Evolutionary conservation across 306 rosid genomes (phyloP), one percentile per base, ranked within the genome.

Genomic region (Amphicarpaea edgeworthii): DNA sequence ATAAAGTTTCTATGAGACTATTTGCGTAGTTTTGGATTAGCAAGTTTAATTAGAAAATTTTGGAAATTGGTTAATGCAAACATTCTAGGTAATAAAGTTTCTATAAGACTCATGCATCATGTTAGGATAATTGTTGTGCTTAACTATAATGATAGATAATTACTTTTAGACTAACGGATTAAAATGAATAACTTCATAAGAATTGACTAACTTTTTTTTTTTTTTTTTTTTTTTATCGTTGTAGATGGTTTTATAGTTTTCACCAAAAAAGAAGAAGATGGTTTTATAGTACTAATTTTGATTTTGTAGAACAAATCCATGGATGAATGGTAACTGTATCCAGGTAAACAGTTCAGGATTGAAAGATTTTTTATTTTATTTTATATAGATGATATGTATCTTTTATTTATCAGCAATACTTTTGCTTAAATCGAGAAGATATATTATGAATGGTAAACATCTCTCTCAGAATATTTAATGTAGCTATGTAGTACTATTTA

Each of bases 21-120:
- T 12, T 17, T 17, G 58, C 32, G 4, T 2, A 28, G 32, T 28
- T 28, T 28, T 28, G 32, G 32, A 28, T 28, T 1, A 23, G 6
- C 34, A 55, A 10, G 34, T 55, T n/a, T n/a, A n/a, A n/a, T n/a
- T 23, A 2, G 14, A 28, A 12, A 14, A 55, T 0, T 10, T 58
- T 6, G 3, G 10, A 57, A 21, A 26, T 28, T 26, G 40, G 12
- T 58, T 58, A 58, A 15, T 26, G 10, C 1, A 60, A 60, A n/a
- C 42, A 30, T 32, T 32, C 4, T 57, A 60, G 42, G 16, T 46
- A 32, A 62, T 32, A 62, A 62, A 16, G 46, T 62, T 62, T 62
- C 1, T 26, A 8, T 0, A 16, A 40, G 45, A 40, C 45, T 40
- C 8, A 8, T 14, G 12, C 17, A 12, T 24, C 61, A 9, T 10